Percentiles rank a stretch among this genome's conserved stretches.
Evolutionary conservation across 495 filamentous ascomycete species (phyloP).

Genomic region (Penicilliopsis zonata): DNA sequence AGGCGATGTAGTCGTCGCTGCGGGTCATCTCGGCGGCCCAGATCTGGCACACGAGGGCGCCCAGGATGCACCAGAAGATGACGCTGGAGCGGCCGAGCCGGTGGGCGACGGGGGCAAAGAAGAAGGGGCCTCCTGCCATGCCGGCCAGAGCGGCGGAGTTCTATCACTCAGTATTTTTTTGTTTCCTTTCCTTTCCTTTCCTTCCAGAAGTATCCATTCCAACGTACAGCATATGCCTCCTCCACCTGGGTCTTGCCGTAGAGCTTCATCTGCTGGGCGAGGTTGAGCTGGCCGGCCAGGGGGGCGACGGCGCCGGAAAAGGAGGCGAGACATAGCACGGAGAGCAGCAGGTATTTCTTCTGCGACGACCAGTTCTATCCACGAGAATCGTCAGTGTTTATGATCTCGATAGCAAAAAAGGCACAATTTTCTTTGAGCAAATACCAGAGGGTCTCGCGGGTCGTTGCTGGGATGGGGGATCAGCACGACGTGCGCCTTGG

Average conservation of each 20-base stretch:
- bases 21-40: constrained; percentile 19
- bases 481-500: constrained; percentile 4
- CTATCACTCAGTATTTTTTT: constrained; percentile 4
- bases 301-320: constrained; percentile 5
- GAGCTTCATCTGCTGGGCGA: constrained; percentile 16
- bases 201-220: too few relatives aligned
- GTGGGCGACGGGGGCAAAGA: constrained; percentile 13
- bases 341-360: constrained; percentile 6
- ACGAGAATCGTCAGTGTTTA: background rate
- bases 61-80: constrained; percentile 20
- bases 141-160: constrained; percentile 15
- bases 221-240: constrained; percentile 19
- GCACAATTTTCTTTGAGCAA: constrained; percentile 4
- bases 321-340: constrained; percentile 4
- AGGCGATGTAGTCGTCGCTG: constrained; percentile 16
- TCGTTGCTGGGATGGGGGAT: constrained; percentile 12
- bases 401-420: background rate
- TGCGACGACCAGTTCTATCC: constrained; percentile 3
- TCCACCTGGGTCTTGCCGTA: constrained; percentile 18
- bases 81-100: constrained; percentile 12
- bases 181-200: background rate
- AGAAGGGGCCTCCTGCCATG: constrained; percentile 12
- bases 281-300: constrained; percentile 8
- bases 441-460: constrained; percentile 9
- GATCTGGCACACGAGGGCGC: constrained; percentile 7